Evolutionary conservation across 176 grass and related monocot genomes (phyloP), one percentile per base, ranked within the genome.

Genomic region (Musa beccarii): DNA sequence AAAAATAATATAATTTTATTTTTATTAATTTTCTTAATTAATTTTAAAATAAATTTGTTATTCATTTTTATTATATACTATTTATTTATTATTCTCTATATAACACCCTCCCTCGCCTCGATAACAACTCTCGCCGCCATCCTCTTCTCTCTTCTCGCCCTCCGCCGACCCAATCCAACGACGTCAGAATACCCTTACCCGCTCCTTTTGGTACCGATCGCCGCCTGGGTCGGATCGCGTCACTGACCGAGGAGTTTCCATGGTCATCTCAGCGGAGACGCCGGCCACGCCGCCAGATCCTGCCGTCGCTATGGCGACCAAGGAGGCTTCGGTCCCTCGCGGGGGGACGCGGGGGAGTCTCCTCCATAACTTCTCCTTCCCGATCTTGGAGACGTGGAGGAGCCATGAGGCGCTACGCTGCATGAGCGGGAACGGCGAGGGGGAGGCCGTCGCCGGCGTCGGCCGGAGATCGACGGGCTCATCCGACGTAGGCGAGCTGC

Each of bases 381-480:
- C 85, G 69, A 80, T 70, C 52, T 80, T 91, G 22, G 87, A 91
- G 82, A 80, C 85, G 73, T 91, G 82, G 85, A 82, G 89, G 14
- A 85, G 80, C 82, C 79, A 87, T 61, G 72, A 80, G 24, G 63
- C 71, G 54, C 77, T 85, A 59, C 89, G 89, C 14, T 91, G 53
- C 73, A 52, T 52, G 52, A 68, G 29, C 66, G 67, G 25, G 26
- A 69, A 69, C 67, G 54, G 73, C 54, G 49, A 75, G 24, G 73
- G 22, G 17, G 54, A 59, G 53, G 11, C 54, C 73, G 54, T 49
- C 54, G 73, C 13, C 54, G 73, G 16, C 53, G 73, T 10, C 24
- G 54, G 28, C 15, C 54, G 73, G 24, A 22, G 54, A 15, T 10
- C 25, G 26, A 6, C 54, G 73, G 25, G 16, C 22, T 13, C 9